Base-by-base conservation (phyloP, 129 eudicot genomes). In the Chrysanthemum lavandulifolium region DNA sequence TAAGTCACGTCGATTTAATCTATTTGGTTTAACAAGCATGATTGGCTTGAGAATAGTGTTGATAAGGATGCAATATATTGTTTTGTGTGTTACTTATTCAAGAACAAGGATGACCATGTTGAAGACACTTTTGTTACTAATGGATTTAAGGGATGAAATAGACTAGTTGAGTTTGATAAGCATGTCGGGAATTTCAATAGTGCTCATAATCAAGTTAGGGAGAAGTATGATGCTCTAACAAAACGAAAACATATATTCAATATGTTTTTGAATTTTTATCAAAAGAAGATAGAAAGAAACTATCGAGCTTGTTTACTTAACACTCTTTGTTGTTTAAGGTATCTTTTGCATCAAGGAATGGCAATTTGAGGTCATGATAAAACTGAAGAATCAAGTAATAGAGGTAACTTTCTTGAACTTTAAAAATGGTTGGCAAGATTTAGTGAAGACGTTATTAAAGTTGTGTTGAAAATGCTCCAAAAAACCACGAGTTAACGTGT, bases 381-480 rank as follows among this genome's bases (percentile, higher is more conserved):
- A n/a, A 27, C 2, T 2, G 14, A 31, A 52, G 13, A 69, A 49
- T 69, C 64, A 52, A 53, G 45, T 31, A 69, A 53, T 8, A 69
- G 1, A 54, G 1, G 15, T n/a, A 57, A 69, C 4, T 53, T 57
- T 16, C 21, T 19, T 69, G 64, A 69, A n/a, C 74, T 52, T 69
- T 54, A 31, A 29, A 25, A 53, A 13, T 69, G 45, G 51, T 9
- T 69, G 18, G 33, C 13, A 1, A 15, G n/a, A 5, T 12, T 15
- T 8, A 50, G 13, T 50, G n/a, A 56, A 56, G 15, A 4, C 13
- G 19, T 13, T 27, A 27, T 2, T 15, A 56, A n/a, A 56, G 61
- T 2, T 13, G 18, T 56, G 23, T 56, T 56, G 23, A 56, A 56
- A 56, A 3, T 10, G 61, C 61, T 13, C 61, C 61, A 10, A 16